Percentiles rank a stretch among this genome's conserved stretches.
These are phyloP conservation scores for Malbranchea cinnamomea DNA, from an alignment of 2,329 filamentous ascomycete species.

Conservation along the genomic window DNA sequence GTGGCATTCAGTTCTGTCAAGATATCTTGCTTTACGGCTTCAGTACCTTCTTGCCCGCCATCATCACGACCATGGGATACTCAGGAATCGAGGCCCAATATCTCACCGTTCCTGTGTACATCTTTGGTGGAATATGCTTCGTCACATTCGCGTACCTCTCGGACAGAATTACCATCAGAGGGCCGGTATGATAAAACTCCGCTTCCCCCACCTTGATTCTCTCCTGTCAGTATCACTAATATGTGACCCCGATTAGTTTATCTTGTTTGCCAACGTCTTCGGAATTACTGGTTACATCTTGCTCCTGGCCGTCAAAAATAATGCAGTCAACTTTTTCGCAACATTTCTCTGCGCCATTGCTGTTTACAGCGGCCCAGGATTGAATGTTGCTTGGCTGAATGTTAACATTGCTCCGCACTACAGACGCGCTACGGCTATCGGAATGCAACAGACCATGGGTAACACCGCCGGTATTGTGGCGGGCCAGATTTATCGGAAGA, in stretches of 20 bases:
- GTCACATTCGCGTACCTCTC: slow-evolving; percentile 32
- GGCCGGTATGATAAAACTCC: slow-evolving; percentile 11
- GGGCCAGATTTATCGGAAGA: slow-evolving; percentile 30
- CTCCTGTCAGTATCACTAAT: not conserved
- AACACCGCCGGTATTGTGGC: slow-evolving; percentile 36
- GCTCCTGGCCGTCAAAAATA: slow-evolving; percentile 33
- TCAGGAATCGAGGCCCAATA: slow-evolving; percentile 37
- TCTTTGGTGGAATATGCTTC: slow-evolving; percentile 34
- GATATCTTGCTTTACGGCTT: slow-evolving; percentile 43
- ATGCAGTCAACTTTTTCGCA: slow-evolving; percentile 36
- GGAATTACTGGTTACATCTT: slow-evolving; percentile 37
- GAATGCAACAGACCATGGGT: slow-evolving; percentile 32
- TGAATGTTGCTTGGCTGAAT: slow-evolving; percentile 34
- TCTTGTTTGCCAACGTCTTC: slow-evolving; percentile 26
- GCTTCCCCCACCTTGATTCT: no score
- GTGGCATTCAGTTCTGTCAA: slow-evolving; percentile 36
- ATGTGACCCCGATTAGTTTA: slow-evolving; percentile 15
- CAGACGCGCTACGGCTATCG: slow-evolving; percentile 33
- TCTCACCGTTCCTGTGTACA: slow-evolving; percentile 42
- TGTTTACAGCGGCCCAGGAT: slow-evolving; percentile 34
- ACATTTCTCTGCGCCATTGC: slow-evolving; percentile 35
- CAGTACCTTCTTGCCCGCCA: slow-evolving; percentile 42
- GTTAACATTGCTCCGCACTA: slow-evolving; percentile 35
- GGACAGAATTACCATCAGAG: slow-evolving; percentile 26
- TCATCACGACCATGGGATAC: slow-evolving; percentile 39